Evolutionary conservation across 176 grass and related monocot species (phyloP), one percentile per base, ranked within the genome.

Genomic region (Metroxylon sagu): DNA sequence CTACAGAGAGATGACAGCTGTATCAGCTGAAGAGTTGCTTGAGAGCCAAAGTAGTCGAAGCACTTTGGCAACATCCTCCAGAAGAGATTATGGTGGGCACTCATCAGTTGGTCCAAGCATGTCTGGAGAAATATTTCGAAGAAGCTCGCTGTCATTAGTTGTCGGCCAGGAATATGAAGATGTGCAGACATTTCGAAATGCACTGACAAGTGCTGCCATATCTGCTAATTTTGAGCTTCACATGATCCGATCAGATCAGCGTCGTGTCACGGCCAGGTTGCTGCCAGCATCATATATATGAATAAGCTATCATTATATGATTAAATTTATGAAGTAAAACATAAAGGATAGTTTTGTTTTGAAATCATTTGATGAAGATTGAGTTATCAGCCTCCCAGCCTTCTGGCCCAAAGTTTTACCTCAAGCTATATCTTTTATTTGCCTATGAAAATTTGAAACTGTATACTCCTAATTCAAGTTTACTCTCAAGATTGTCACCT

Each of bases 121-220:
- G 65, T 43, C 52, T 39, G n/a, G 65, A 1, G 65, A 48, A 4
- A 55, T 23, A 54, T 56, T 56, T 21, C 52, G 18, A 18, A 68
- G 52, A 55, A 52, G 55, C 12, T 68, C 52, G 35, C 50, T 53
- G 50, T 67, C 64, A 2, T 19, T 67, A 53, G 50, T 67, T 54
- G 64, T 67, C 4, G 64, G 52, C 55, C 65, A 68, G 53, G 65
- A 56, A 14, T 68, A 68, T 43, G 51, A 53, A 16, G 65, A 68
- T 68, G 65, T 68, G 27, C 65, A 68, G 65, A 39, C 52, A 25
- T 68, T 68, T 55, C 52, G 65, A 16, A 68, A 68, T 35, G 49
- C 65, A 1, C 25, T 56, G 10, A 68, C 65, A 16, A 68, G 52
- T 21, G 65, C 29, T 55, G 52, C 65, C 52, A 68, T 56, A 48